phyloP scores from a whole-genome alignment of 2,329 filamentous ascomycete species.

The Arthroderma sp. region DNA sequence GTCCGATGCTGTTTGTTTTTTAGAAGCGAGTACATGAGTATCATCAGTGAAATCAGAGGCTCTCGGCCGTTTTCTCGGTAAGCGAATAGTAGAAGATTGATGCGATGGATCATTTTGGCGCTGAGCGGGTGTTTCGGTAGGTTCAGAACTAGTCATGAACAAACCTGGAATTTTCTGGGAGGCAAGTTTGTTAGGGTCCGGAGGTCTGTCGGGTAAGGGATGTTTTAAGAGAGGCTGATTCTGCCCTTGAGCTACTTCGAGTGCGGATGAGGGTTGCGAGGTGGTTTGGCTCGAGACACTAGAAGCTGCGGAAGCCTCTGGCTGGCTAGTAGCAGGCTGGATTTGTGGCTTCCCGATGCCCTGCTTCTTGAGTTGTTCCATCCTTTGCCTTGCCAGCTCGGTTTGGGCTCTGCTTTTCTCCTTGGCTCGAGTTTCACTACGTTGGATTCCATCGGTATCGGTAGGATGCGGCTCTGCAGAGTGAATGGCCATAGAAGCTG shows the following conservation, averaged over 20 bases:
- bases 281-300: neutral
- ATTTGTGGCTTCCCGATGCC: conserved; percentile 28
- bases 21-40: conserved; percentile 32
- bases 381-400: conserved; percentile 61
- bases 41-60: conserved; percentile 56
- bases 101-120: neutral
- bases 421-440: conserved; percentile 18
- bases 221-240: conserved; percentile 14
- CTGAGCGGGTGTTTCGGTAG: neutral
- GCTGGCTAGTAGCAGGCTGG: conserved; percentile 11
- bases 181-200: conserved; percentile 16
- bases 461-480: neutral
- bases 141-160: conserved; percentile 30
- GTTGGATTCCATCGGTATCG: neutral
- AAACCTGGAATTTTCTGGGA: conserved; percentile 38
- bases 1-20: conserved; percentile 50
- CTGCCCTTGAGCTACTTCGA: conserved; percentile 2
- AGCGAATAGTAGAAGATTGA: conserved; percentile 8
- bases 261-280: neutral
- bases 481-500: neutral
- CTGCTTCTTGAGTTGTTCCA: conserved; percentile 56
- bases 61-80: conserved; percentile 45
- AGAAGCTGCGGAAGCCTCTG: neutral
- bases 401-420: conserved; percentile 52
- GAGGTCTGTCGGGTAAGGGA: conserved; percentile 26